These are phyloP conservation scores for Nicotiana paniculata DNA, from an alignment of 257 asterid genomes.

Conservation along the genomic window DNA sequence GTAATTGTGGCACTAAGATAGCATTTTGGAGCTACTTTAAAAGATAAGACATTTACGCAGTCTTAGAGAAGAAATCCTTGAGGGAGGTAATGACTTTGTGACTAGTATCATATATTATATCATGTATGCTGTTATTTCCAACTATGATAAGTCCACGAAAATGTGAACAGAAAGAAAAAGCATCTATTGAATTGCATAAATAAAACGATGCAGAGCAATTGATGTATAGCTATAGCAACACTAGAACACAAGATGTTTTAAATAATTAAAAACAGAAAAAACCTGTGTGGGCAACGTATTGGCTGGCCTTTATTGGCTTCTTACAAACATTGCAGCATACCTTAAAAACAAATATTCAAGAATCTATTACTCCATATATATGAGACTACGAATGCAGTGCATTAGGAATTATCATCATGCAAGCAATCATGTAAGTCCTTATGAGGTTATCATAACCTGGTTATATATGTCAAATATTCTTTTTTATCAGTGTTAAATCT, in stretches of 20 bases:
- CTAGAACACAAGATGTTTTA: conserved; percentile 13
- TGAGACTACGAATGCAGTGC: conserved; percentile 2
- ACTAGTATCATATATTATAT: not conserved
- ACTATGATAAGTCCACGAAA: not conserved
- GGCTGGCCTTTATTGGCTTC: conserved; percentile 93
- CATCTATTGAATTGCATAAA: not conserved
- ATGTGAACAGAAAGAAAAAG: not conserved
- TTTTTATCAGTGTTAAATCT: not conserved
- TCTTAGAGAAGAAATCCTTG: not conserved
- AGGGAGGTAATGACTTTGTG: not conserved
- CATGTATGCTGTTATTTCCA: not conserved
- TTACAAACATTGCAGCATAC: conserved; percentile 88
- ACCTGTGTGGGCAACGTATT: conserved; percentile 80
- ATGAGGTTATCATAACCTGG: not conserved
- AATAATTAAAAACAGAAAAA: conserved; percentile 13
- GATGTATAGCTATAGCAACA: conserved; percentile 9
- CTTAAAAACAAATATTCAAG: conserved; percentile 37
- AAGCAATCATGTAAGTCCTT: not conserved
- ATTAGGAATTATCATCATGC: not conserved
- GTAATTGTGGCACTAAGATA: not conserved
- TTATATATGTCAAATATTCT: not conserved
- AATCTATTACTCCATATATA: not conserved
- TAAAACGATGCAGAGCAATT: not conserved
- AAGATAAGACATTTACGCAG: not conserved
- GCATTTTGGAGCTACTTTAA: not conserved